phyloP scores from a whole-genome alignment of 352 stramenopile genomes.

The Nothophytophthora sp. region DNA sequence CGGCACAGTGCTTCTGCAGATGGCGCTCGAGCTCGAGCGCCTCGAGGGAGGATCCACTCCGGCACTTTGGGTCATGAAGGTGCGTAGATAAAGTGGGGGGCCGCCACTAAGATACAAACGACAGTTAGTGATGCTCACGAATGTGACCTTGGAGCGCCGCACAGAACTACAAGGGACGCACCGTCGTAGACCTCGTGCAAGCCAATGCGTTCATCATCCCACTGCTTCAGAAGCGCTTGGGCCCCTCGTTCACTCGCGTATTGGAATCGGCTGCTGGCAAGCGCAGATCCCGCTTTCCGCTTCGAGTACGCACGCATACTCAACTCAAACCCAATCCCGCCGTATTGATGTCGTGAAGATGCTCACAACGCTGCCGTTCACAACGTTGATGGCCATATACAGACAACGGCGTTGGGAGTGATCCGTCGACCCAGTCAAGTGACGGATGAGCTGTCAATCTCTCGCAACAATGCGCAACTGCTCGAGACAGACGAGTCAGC shows the following conservation, averaged over 20 bases:
- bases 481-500: slow-evolving; percentile 7
- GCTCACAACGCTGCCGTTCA: no score
- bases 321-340: slow-evolving; percentile 7
- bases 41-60: slow-evolving; percentile 21
- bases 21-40: slow-evolving; percentile 43
- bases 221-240: slow-evolving; percentile 50
- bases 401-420: slow-evolving; percentile 18
- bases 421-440: slow-evolving; percentile 9
- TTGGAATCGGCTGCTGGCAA: slow-evolving; percentile 23
- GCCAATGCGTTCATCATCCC: slow-evolving; percentile 38
- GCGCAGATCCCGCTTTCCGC: slow-evolving; percentile 35
- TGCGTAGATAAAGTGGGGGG: no score
- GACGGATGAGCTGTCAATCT: slow-evolving; percentile 1
- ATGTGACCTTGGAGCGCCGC: background rate
- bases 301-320: slow-evolving; percentile 9
- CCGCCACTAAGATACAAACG: no score
- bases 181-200: slow-evolving; percentile 46
- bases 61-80: slow-evolving; percentile 57
- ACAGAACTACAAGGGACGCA: slow-evolving; percentile 66
- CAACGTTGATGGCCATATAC: background rate
- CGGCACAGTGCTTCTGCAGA: slow-evolving; percentile 46
- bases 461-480: background rate
- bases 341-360: background rate
- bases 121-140: no score
- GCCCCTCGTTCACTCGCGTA: slow-evolving; percentile 21